A percentile compares a stretch with the other conserved stretches of the same genome.
These are phyloP conservation scores for Fusarium sp. DNA, from an alignment of 2,329 filamentous ascomycete species.

Conservation along the genomic window DNA sequence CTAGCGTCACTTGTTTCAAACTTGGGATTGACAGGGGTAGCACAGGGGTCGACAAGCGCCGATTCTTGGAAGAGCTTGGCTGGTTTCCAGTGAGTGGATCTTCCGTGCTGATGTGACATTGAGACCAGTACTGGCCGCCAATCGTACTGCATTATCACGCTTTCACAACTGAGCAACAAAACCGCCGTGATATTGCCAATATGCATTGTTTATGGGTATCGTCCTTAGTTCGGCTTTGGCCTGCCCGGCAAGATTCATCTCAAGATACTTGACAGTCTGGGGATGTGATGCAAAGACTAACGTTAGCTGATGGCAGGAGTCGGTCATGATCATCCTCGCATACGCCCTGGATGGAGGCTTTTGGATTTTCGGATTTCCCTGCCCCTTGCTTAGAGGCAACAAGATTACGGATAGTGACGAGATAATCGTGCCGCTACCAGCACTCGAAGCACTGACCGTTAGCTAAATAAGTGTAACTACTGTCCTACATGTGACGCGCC, in stretches of 20 bases:
- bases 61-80: slow-evolving; percentile 24
- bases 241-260: slow-evolving; percentile 1
- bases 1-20: slow-evolving; percentile 34
- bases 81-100: slow-evolving; percentile 35
- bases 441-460: slow-evolving; percentile 9
- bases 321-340: background rate
- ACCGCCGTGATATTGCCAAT: slow-evolving; percentile 10
- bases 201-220: slow-evolving; percentile 13
- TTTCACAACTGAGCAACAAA: slow-evolving; percentile 9
- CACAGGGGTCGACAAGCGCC: slow-evolving; percentile 33
- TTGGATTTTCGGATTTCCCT: slow-evolving; percentile 8
- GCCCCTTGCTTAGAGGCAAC: slow-evolving; percentile 1
- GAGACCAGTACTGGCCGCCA: slow-evolving; percentile 20
- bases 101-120: slow-evolving; percentile 26
- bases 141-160: slow-evolving; percentile 10
- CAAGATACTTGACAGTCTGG: slow-evolving; percentile 3
- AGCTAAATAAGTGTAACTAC: background rate
- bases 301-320: slow-evolving; percentile 1
- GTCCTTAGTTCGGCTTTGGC: background rate
- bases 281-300: slow-evolving; percentile 10
- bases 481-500: slow-evolving; percentile 12
- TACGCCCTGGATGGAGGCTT: background rate
- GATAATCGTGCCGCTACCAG: slow-evolving; percentile 20
- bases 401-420: slow-evolving; percentile 1
- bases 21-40: slow-evolving; percentile 19